Evolutionary conservation across 768 basidiomycete genomes (phyloP), one percentile per base, ranked within the genome.

Genomic region (Daedaleopsis nitida): DNA sequence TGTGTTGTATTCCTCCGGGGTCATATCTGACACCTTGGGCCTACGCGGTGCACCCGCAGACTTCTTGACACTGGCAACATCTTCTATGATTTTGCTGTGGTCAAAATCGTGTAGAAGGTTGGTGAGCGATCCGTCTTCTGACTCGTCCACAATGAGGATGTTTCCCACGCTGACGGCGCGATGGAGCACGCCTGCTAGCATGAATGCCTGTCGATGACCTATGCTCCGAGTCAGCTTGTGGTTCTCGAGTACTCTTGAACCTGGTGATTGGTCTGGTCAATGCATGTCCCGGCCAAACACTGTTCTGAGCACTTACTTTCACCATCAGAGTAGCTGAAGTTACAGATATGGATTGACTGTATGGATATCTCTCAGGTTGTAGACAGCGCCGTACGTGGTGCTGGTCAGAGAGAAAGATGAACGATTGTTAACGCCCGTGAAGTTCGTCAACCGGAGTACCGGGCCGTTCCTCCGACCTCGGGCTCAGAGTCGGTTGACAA

Each of bases 101-200:
- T 57, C 56, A 13, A 47, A 58, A 21, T 62, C 51, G 23, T 58
- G 55, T n/a, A 62, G 38, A 44, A 62, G 54, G 17, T 52, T 52
- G 5, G 16, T 12, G 8, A 34, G 52, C 32, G 19, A 21, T 0
- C 55, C 50, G 23, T 44, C 34, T 13, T 57, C 34, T 4, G 39
- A 23, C 17, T 32, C 19, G 19, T 44, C 50, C 1, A 27, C 45
- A 45, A 69, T 65, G 23, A 69, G 57, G 27, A 69, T 62, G 23
- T 69, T 69, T 3, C 55, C 55, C 1, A 56, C 54, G 35, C 66
- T 69, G 39, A 69, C 43, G 37, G 67, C 68, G 3, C 66, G 53
- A 24, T 66, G 68, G 7, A 69, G 27, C 13, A 69, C 50, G 1
- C 52, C 54, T 9, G 63, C 62, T 35, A 50, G 44, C 59, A 42